phyloP scores from a whole-genome alignment of 352 stramenopile species.

The Phytophthora sp. region DNA sequence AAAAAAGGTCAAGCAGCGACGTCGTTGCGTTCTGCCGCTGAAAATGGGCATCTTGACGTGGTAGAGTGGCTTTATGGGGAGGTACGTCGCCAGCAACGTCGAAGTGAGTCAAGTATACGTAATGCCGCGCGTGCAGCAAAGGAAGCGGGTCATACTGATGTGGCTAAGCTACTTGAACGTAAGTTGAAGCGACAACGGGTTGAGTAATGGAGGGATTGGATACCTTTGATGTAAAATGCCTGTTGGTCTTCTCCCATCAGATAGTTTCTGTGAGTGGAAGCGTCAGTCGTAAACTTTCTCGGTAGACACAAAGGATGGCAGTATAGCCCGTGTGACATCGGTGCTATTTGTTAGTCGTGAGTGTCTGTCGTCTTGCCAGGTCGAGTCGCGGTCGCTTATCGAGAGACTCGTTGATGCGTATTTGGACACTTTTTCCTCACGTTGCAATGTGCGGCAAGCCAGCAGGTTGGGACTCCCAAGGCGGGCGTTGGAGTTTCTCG shows the following conservation, averaged over 20 bases:
- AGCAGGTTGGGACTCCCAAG: constrained; percentile 5
- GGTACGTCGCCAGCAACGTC: constrained; percentile 15
- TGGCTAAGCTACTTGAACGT: constrained; percentile 15
- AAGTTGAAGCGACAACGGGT: constrained; percentile 31
- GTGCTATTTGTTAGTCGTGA: constrained; percentile 20
- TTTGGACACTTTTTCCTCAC: constrained; percentile 20
- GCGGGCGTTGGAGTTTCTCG: constrained; percentile 16
- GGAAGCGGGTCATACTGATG: constrained; percentile 14
- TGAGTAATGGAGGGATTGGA: constrained; percentile 1
- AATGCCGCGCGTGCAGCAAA: constrained; percentile 13
- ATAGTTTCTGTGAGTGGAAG: not conserved
- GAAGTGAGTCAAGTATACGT: constrained; percentile 24
- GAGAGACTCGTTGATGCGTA: constrained; percentile 3
- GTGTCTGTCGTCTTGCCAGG: constrained; percentile 1
- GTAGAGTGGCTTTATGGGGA: constrained; percentile 14
- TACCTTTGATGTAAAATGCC: not conserved
- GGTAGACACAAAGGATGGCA: not conserved
- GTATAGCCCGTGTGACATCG: constrained; percentile 12
- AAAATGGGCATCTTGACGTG: constrained; percentile 18
- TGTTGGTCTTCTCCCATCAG: constrained; percentile 24
- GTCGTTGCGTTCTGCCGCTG: constrained; percentile 10
- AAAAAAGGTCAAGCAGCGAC: constrained; percentile 20
- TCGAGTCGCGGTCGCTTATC: not conserved
- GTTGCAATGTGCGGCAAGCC: constrained; percentile 10
- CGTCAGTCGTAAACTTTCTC: constrained; percentile 19